These are phyloP conservation scores for Samsoniella hepiali DNA, from an alignment of 2,329 filamentous ascomycete genomes.

Conservation along the genomic window DNA sequence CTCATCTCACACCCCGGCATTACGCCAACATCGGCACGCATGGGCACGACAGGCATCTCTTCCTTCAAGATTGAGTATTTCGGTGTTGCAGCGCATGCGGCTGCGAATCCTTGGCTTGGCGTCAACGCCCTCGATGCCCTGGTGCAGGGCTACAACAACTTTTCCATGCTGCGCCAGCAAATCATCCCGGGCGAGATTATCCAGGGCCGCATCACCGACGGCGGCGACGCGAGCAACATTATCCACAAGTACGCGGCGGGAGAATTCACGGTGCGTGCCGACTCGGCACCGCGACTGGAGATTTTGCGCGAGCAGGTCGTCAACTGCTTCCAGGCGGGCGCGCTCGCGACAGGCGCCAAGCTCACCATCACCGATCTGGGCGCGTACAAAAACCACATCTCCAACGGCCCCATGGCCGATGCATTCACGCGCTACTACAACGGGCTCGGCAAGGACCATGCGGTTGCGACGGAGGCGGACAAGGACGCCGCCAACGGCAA, in stretches of 20 bases:
- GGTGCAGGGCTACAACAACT: conserved; percentile 43
- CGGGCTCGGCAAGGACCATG: conserved; percentile 26
- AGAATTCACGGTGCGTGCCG: conserved; percentile 43
- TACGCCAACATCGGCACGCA: conserved; percentile 41
- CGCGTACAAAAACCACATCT: conserved; percentile 53
- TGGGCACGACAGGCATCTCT: conserved; percentile 50
- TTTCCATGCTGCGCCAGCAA: conserved; percentile 54
- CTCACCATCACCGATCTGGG: conserved; percentile 38
- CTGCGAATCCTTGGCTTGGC: conserved; percentile 53
- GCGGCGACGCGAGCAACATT: conserved; percentile 51
- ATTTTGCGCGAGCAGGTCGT: conserved; percentile 41
- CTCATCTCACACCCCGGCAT: conserved; percentile 34
- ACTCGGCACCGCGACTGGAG: conserved; percentile 38
- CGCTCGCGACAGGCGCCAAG: conserved; percentile 42
- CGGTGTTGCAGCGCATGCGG: conserved; percentile 54
- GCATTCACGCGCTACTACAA: conserved; percentile 47
- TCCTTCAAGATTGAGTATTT: conserved; percentile 50
- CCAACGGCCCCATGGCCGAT: conserved; percentile 46
- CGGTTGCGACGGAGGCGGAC: conserved; percentile 36
- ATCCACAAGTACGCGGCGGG: conserved; percentile 50
- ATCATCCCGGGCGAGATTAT: conserved; percentile 48
- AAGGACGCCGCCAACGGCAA: conserved; percentile 39
- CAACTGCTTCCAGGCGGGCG: conserved; percentile 37
- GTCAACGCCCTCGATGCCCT: conserved; percentile 57
- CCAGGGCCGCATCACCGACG: conserved; percentile 50